Evolutionary conservation across 331 rosid species (phyloP), one percentile per base, ranked within the genome.

Genomic region (Quercus lobata): DNA sequence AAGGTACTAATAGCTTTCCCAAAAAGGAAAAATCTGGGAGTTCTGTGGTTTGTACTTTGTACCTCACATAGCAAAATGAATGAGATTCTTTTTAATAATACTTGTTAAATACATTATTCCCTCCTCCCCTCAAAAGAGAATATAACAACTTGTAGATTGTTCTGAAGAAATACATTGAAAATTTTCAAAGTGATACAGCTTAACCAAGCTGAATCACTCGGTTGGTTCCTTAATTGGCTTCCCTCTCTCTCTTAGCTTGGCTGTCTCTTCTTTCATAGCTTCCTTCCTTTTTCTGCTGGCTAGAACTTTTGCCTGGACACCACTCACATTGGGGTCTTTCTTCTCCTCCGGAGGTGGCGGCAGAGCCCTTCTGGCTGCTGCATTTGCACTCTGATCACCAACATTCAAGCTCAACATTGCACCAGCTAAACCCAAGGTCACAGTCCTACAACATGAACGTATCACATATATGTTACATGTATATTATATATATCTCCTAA

Each of bases 221-320:
- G 84, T 25, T 34, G 57, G 76, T 44, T 54, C 73, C 1, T 72
- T 3, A 53, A 87, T 4, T 55, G 83, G 7, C 82, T 89, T 89
- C 71, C 99, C 97, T 76, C 76, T 83, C 62, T 87, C 85, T 87
- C 94, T 89, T 14, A 91, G 88, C 81, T 86, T 89, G 49, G 92
- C 92, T 9, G 86, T 5, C 12, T 53, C 66, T 76, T 88, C 90
- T 83, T 91, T 91, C 94, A 96, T 78, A 66, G 97, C 97, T 62
- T 96, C 93, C 91, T 96, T 96, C 85, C 99, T 93, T 90, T 68
- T 90, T 81, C 89, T 93, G 90, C 97, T 90, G 32, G 98, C 97
- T 62, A 96, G 57, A 66, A 96, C 94, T 81, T 95, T 95, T 3
- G 98, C 99, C 80, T 71, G 73, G 77, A 89, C 90, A 19, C 92